These are phyloP conservation scores for Pisolithus orientalis DNA, from an alignment of 768 basidiomycete genomes.

Conservation along the genomic window DNA sequence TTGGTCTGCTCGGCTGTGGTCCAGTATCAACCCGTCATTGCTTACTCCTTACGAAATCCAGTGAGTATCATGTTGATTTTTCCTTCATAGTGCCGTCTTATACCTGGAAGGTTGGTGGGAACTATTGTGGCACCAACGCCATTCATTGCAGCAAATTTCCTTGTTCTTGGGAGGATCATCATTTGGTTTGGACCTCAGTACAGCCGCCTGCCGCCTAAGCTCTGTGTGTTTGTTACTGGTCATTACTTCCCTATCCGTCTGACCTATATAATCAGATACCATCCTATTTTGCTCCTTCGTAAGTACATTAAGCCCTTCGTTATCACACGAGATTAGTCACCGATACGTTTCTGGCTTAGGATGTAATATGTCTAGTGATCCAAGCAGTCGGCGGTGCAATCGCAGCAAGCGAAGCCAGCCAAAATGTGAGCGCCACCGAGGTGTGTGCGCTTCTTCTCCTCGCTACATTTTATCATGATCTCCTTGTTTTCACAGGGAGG, in stretches of 20 bases:
- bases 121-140: conserved; percentile 53
- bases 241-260: neutral
- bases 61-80: conserved; percentile 17
- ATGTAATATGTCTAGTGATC: conserved; percentile 32
- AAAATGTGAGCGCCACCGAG: conserved; percentile 14
- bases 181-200: conserved; percentile 38
- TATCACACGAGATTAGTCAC: neutral
- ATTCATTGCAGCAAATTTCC: conserved; percentile 49
- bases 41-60: conserved; percentile 38
- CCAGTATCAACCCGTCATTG: conserved; percentile 21
- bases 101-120: conserved; percentile 20
- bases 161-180: conserved; percentile 46
- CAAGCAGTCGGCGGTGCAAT: conserved; percentile 38
- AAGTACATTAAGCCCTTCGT: neutral
- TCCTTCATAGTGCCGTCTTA: neutral
- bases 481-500: conserved; percentile 31
- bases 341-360: conserved; percentile 12
- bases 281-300: conserved; percentile 9
- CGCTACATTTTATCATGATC: neutral
- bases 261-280: conserved; percentile 2
- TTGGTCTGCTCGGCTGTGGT: conserved; percentile 53
- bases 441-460: conserved; percentile 1
- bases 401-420: conserved; percentile 33
- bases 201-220: conserved; percentile 37
- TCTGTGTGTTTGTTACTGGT: conserved; percentile 14